Evolutionary conservation across 305 asterid genomes (phyloP), one percentile per base, ranked within the genome.

Genomic region (Solanum hybrid): DNA sequence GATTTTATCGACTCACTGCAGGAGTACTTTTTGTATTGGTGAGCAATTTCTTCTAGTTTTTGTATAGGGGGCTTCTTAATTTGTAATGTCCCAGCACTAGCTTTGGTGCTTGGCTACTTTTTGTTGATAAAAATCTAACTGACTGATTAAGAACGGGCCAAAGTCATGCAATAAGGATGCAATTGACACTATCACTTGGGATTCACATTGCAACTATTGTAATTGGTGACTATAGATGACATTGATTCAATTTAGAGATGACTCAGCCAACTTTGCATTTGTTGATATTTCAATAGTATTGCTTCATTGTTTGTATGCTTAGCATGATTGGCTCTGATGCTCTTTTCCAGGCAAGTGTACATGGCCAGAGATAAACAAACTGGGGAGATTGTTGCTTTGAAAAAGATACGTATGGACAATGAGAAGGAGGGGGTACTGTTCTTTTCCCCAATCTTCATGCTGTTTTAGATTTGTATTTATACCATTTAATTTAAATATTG

Each of bases 321-420:
- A 83, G 68, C 45, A 89, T 88, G 90, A 88, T 91, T 88, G 26
- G 4, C n/a, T 34, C 79, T 14, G 39, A 79, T 88, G 6, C 86
- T 85, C 90, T 70, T 91, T 81, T 32, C 61, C 97, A 97, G 99
- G 90, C 98, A 96, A 93, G 99, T 97, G 24, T 96, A 93, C 92
- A 96, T 95, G 98, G 99, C 98, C 85, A 97, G 90, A 94, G 99
- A 97, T 89, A 97, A 94, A 92, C 90, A 87, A 89, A 94, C 98
- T 70, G 98, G 98, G 90, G 98, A 97, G 92, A 92, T 97, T 90
- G 99, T 95, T 29, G 99, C 98, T 91, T 93, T 97, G 87, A 97
- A 97, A 92, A 97, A 95, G 97, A 95, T 97, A 90, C 98, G 99
- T 82, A 97, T 97, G 99, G 99, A 97, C 93, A 97, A 97, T 51